These are phyloP conservation scores for Endoconidiophora polonica DNA, from an alignment of 2,329 filamentous ascomycete species.

Conservation along the genomic window DNA sequence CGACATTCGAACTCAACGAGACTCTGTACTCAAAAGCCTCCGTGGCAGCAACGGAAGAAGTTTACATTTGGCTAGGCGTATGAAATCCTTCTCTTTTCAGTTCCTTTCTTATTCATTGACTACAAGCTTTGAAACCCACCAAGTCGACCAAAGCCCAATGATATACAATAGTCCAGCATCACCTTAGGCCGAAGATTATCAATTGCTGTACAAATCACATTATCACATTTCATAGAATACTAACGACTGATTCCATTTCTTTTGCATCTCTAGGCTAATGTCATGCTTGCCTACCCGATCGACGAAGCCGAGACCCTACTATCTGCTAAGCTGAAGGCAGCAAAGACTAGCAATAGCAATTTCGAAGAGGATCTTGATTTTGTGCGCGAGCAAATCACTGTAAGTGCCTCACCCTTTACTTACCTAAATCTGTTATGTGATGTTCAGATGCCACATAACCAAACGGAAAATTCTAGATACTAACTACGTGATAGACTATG, in stretches of 20 bases:
- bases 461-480: background rate
- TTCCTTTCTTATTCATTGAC: background rate
- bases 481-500: conserved; percentile 51
- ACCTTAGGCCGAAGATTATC: too few species aligned
- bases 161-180: background rate
- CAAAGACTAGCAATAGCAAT: conserved; percentile 64
- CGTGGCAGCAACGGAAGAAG: conserved; percentile 70
- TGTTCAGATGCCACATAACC: background rate
- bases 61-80: conserved; percentile 93
- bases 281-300: conserved; percentile 91
- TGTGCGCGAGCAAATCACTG: conserved; percentile 87
- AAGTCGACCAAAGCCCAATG: background rate
- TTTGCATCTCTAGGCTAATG: conserved; percentile 52
- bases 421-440: too few species aligned
- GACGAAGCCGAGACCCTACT: conserved; percentile 71
- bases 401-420: conserved; percentile 25
- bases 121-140: too few species aligned
- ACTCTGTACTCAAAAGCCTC: conserved; percentile 82
- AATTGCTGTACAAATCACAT: too few species aligned
- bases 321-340: conserved; percentile 58
- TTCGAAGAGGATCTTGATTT: conserved; percentile 97
- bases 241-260: background rate
- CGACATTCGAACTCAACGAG: conserved; percentile 92
- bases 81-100: conserved; percentile 17
- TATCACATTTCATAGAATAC: background rate